phyloP scores from a whole-genome alignment of 2,329 filamentous ascomycete genomes.

The Monosporascus sp. region DNA sequence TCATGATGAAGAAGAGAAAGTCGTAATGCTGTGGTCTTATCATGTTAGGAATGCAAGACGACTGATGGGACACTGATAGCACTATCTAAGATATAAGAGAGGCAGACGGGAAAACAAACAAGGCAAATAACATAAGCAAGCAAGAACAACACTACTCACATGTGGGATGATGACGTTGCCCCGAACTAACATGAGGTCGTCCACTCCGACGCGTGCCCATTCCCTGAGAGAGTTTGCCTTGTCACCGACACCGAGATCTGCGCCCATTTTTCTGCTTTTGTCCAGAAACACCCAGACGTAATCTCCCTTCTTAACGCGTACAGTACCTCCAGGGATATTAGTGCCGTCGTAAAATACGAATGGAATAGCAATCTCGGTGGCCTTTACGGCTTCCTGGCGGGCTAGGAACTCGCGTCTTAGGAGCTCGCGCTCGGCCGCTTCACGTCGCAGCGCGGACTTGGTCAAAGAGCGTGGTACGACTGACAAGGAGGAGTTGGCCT shows the following conservation, averaged over 20 bases:
- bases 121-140: background rate
- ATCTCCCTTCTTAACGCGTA: slow-evolving; percentile 89
- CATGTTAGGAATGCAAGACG: slow-evolving; percentile 10
- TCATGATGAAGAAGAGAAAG: slow-evolving; percentile 94
- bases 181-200: slow-evolving; percentile 89
- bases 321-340: slow-evolving; percentile 77
- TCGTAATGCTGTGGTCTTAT: slow-evolving; percentile 72
- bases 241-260: slow-evolving; percentile 69
- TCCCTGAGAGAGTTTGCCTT: slow-evolving; percentile 66
- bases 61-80: background rate
- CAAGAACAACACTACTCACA: slow-evolving; percentile 50
- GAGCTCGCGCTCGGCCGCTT: slow-evolving; percentile 67
- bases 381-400: slow-evolving; percentile 81
- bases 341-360: slow-evolving; percentile 98
- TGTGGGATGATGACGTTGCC: slow-evolving; percentile 91
- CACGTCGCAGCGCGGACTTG: slow-evolving; percentile 71
- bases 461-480: slow-evolving; percentile 63
- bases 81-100: too few relatives aligned
- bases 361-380: slow-evolving; percentile 82
- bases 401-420: slow-evolving; percentile 74
- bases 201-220: slow-evolving; percentile 91
- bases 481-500: slow-evolving; percentile 56
- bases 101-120: background rate
- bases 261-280: slow-evolving; percentile 83
- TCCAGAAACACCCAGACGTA: slow-evolving; percentile 91